Evolutionary conservation across 352 stramenopile genomes (phyloP).

Genomic region (Globisporangium nunn): DNA sequence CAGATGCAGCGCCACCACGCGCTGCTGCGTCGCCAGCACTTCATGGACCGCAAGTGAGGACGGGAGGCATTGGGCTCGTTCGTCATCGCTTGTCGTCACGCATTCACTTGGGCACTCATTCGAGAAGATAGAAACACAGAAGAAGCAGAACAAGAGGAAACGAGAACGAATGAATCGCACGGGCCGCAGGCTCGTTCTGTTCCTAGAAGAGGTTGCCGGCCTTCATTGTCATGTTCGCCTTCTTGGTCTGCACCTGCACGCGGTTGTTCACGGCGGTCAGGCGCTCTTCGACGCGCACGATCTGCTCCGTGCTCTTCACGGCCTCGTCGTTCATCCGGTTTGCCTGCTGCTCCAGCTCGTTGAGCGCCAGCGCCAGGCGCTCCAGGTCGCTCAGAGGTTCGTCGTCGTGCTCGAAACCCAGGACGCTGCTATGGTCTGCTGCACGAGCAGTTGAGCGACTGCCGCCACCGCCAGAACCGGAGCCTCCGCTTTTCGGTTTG

Average conservation of each 20-base stretch:
- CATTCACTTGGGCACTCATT: neutral
- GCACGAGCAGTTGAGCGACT: neutral
- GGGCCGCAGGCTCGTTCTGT: neutral
- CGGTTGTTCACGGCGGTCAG: constrained; percentile 58
- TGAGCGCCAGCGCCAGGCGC: constrained; percentile 44
- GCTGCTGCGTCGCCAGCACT: constrained; percentile 76
- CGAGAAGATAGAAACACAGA: neutral
- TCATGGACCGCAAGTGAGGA: constrained; percentile 71
- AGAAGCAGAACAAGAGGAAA: neutral
- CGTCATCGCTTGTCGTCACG: neutral
- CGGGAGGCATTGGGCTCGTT: neutral
- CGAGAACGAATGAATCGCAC: neutral
- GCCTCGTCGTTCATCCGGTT: constrained; percentile 59
- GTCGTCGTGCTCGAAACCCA: neutral
- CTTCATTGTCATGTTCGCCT: constrained; percentile 36
- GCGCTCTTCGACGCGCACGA: constrained; percentile 62
- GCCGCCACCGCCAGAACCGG: neutral
- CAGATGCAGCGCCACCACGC: constrained; percentile 70
- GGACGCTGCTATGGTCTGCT: neutral
- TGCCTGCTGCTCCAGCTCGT: constrained; percentile 67
- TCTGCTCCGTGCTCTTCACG: constrained; percentile 60
- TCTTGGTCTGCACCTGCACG: constrained; percentile 65
- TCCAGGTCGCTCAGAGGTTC: constrained; percentile 49
- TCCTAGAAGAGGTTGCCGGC: constrained; percentile 36
- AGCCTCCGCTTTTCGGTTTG: constrained; percentile 9